Evolutionary conservation across 2,329 filamentous ascomycete genomes (phyloP).

Genomic region (Fusarium xylarioides): DNA sequence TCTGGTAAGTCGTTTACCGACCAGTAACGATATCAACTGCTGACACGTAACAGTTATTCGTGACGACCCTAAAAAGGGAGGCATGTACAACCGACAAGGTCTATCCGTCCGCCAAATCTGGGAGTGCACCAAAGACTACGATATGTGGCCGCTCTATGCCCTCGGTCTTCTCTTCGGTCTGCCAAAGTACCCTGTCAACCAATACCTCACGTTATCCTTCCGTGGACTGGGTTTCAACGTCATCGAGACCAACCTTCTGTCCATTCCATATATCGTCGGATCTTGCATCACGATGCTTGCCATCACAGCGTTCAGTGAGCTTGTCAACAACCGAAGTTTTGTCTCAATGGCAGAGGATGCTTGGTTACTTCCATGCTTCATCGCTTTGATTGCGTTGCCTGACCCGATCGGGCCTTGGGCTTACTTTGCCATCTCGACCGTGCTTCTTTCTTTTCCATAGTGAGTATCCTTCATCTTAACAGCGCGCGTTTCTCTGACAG

Average conservation of each 20-base stretch:
- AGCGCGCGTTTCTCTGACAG: rapidly evolving
- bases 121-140: conserved; percentile 59
- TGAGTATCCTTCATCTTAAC: not conserved
- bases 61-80: conserved; percentile 64
- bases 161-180: conserved; percentile 59
- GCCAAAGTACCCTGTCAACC: conserved; percentile 55
- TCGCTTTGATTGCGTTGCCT: conserved; percentile 55
- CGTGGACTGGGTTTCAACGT: conserved; percentile 59
- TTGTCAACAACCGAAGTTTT: conserved; percentile 58
- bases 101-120: conserved; percentile 56
- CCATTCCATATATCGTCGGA: conserved; percentile 58
- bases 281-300: conserved; percentile 56
- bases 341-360: conserved; percentile 57
- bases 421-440: not conserved
- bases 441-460: not conserved
- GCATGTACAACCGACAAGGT: conserved; percentile 64
- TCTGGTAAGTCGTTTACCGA: not conserved
- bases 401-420: not conserved
- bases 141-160: conserved; percentile 63
- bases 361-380: conserved; percentile 64
- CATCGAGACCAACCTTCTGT: conserved; percentile 63
- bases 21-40: not conserved
- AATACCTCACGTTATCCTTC: conserved; percentile 62
- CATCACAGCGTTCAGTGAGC: conserved; percentile 56
- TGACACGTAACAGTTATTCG: conserved; percentile 48